Evolutionary conservation across 1,284 basidiomycete species (phyloP).

Genomic region (Marasmius fiardii): DNA sequence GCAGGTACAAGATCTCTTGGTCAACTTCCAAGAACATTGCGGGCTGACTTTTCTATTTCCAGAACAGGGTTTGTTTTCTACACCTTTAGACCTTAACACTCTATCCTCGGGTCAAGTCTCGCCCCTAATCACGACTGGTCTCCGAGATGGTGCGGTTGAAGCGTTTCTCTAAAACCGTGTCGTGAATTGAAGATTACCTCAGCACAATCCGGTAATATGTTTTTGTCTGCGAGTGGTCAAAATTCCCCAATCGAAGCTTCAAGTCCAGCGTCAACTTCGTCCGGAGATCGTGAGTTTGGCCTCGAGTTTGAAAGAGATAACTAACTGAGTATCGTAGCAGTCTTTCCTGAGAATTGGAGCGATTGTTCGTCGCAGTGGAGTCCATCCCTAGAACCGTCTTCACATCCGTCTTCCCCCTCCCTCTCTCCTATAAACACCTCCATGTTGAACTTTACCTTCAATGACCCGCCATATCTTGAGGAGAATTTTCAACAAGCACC

Average conservation of each 20-base stretch:
- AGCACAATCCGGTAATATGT: constrained; percentile 12
- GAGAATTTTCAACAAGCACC: not conserved
- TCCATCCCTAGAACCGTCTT: constrained; percentile 12
- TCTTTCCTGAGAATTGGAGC: constrained; percentile 12
- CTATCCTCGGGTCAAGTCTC: constrained; percentile 5
- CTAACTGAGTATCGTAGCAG: constrained; percentile 8
- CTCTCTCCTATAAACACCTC: constrained; percentile 12
- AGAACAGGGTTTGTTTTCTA: constrained; percentile 10
- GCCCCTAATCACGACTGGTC: constrained; percentile 11
- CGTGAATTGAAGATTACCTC: not conserved
- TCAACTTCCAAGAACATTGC: not conserved
- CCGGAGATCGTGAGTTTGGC: constrained; percentile 12
- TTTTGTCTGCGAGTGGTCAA: constrained; percentile 11
- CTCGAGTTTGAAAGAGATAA: not conserved
- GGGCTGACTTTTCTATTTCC: not conserved
- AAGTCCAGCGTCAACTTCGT: constrained; percentile 11
- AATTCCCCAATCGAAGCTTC: constrained; percentile 11
- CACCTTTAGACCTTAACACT: constrained; percentile 6
- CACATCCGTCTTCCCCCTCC: constrained; percentile 11
- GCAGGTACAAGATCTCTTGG: not conserved
- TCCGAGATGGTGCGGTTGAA: constrained; percentile 12
- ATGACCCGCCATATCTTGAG: not conserved
- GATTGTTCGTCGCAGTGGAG: constrained; percentile 13
- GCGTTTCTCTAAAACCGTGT: not conserved
- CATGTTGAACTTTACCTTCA: constrained; percentile 9